These are phyloP conservation scores for Asterella californica DNA, from an alignment of 225 moss, liverwort and hornwort species.

Conservation along the genomic window DNA sequence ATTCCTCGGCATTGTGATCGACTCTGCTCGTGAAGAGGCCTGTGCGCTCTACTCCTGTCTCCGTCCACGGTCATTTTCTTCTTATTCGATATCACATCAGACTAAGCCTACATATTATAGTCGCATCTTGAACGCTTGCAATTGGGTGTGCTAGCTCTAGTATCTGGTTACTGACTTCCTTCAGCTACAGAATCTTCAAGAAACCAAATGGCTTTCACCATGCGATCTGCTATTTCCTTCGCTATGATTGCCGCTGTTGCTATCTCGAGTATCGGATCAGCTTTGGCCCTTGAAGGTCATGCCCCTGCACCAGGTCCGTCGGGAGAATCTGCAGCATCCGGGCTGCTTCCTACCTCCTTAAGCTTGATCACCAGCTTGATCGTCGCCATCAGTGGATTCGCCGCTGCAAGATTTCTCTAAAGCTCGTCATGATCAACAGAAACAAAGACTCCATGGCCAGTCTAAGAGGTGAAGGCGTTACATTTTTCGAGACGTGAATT, in stretches of 20 bases:
- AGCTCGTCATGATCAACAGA: not conserved
- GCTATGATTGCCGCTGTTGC: slow-evolving; percentile 12
- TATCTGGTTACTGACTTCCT: not conserved
- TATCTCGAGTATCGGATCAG: slow-evolving; percentile 8
- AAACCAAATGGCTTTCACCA: slow-evolving; percentile 14
- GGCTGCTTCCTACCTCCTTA: slow-evolving; percentile 9
- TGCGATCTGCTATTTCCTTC: slow-evolving; percentile 6
- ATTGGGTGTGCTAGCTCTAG: not conserved
- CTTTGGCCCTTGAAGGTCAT: not conserved
- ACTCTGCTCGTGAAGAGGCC: slow-evolving; percentile 12
- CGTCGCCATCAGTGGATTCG: slow-evolving; percentile 14
- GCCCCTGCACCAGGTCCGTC: slow-evolving; percentile 18
- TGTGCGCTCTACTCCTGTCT: not conserved
- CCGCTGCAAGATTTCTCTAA: slow-evolving; percentile 9
- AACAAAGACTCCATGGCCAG: not conserved
- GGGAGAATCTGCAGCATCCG: not conserved
- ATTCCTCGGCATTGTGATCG: not conserved
- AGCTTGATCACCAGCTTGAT: slow-evolving; percentile 5
- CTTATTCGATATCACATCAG: no score
- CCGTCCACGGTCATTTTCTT: not conserved
- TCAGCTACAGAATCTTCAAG: not conserved
- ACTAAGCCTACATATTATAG: not conserved
- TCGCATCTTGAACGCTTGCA: not conserved
- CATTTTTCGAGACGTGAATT: not conserved
- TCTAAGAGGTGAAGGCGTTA: not conserved